phyloP scores from a whole-genome alignment of 2,329 filamentous ascomycete genomes.

The Kalaharituber pfeilii region DNA sequence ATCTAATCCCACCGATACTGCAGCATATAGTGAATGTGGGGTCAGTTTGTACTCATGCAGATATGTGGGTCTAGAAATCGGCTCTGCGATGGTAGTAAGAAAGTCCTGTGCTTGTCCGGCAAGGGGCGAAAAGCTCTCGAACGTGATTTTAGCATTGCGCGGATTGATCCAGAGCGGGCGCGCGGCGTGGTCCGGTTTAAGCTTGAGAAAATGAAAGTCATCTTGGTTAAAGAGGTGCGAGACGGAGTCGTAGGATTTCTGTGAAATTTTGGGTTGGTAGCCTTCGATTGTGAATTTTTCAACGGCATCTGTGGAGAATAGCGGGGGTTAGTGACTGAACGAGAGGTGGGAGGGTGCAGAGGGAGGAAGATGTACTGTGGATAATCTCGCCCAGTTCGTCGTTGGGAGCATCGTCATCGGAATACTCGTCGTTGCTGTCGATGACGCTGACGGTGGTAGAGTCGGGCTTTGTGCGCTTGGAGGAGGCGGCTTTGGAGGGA shows the following conservation, averaged over 20 bases:
- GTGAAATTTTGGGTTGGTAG: neutral
- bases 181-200: constrained; percentile 79
- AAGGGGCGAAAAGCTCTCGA: constrained; percentile 84
- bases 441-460: constrained; percentile 22
- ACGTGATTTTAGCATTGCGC: constrained; percentile 65
- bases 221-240: constrained; percentile 41
- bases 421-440: constrained; percentile 41
- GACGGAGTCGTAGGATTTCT: constrained; percentile 32
- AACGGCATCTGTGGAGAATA: constrained; percentile 14
- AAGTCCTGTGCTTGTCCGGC: constrained; percentile 83
- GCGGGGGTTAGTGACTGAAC: constrained; percentile 24
- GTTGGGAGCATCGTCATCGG: constrained; percentile 25
- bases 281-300: constrained; percentile 25
- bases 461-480: constrained; percentile 2
- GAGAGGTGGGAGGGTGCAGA: too few species aligned
- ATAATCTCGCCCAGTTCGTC: constrained; percentile 33
- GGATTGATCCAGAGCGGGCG: constrained; percentile 91
- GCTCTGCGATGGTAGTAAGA: constrained; percentile 87
- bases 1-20: constrained; percentile 82
- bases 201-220: constrained; percentile 64
- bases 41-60: constrained; percentile 90
- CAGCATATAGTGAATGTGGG: constrained; percentile 83
- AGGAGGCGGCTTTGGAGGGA: neutral
- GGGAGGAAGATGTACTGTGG: too few species aligned
- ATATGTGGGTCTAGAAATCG: constrained; percentile 71